Evolutionary conservation across 768 basidiomycete species (phyloP).

Genomic region (Trametes gibbosa): DNA sequence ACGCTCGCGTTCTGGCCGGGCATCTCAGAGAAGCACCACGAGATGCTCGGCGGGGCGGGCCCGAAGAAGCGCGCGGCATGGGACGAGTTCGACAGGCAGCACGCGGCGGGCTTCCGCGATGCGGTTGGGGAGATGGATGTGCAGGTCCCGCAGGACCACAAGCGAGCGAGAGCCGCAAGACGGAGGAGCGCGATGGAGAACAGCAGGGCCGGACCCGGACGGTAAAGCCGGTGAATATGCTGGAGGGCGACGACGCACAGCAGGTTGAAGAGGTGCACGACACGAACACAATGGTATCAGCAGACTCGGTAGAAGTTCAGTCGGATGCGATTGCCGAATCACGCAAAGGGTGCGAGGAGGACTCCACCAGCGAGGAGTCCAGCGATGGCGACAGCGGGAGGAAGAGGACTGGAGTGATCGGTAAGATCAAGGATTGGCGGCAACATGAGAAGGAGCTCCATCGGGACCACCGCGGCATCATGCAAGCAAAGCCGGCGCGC

Average conservation of each 20-base stretch:
- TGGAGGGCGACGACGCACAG: conserved; percentile 10
- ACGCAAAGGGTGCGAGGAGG: conserved; percentile 19
- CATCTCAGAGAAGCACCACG: conserved; percentile 25
- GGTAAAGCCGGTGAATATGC: conserved; percentile 16
- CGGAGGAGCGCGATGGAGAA: conserved; percentile 7
- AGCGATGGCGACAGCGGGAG: conserved; percentile 31
- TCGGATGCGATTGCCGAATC: conserved; percentile 22
- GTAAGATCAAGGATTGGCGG: conserved; percentile 41
- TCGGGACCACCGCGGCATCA: conserved; percentile 57
- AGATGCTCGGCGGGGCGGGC: conserved; percentile 24
- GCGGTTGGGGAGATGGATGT: conserved; percentile 18
- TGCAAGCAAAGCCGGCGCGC: conserved; percentile 57
- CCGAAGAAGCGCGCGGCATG: conserved; percentile 26
- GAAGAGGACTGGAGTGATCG: conserved; percentile 26
- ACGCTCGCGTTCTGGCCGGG: conserved; percentile 31
- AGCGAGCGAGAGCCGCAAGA: conserved; percentile 18
- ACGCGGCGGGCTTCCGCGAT: conserved; percentile 25
- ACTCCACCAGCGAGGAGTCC: conserved; percentile 25
- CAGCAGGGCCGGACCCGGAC: neutral
- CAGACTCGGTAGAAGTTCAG: conserved; percentile 14
- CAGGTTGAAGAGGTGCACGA: conserved; percentile 3
- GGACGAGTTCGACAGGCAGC: conserved; percentile 28
- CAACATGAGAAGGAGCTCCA: conserved; percentile 44
- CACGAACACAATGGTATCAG: conserved; percentile 20
- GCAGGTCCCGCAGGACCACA: conserved; percentile 15